Conservation (phyloP, 768 basidiomycete species). For the Mycena galericulata region DNA sequence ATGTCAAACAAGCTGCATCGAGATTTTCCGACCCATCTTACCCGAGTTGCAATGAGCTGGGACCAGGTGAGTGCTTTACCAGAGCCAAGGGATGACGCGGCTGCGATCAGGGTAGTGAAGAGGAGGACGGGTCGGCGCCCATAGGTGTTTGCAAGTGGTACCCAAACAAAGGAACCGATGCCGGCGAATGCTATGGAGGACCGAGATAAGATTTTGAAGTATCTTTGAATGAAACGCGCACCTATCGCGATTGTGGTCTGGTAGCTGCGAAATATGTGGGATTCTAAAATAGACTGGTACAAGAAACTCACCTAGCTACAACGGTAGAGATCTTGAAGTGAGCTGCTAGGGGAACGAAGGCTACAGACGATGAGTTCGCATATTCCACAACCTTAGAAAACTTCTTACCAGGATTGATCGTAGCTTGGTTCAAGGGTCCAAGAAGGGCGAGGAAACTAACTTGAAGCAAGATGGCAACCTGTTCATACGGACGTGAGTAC, state of each 20-base stretch:
- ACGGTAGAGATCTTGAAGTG: constrained; percentile 27
- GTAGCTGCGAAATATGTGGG: constrained; percentile 6
- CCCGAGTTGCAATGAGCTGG: constrained; percentile 33
- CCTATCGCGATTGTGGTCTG: constrained; percentile 27
- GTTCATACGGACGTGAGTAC: constrained; percentile 40
- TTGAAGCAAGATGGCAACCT: constrained; percentile 52
- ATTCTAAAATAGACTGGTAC: background rate
- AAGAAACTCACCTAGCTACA: constrained; percentile 21
- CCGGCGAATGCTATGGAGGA: constrained; percentile 29
- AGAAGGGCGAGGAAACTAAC: constrained; percentile 26
- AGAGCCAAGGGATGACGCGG: constrained; percentile 33
- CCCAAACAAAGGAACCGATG: constrained; percentile 37
- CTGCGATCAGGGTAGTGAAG: constrained; percentile 31
- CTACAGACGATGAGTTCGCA: background rate
- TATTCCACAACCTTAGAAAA: background rate
- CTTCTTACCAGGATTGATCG: constrained; percentile 18
- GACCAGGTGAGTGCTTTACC: constrained; percentile 30
- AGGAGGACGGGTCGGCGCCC: constrained; percentile 38
- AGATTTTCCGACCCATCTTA: background rate
- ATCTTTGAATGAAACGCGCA: background rate
- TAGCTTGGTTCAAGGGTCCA: constrained; percentile 26
- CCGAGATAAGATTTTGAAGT: background rate
- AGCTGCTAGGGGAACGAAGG: constrained; percentile 26
- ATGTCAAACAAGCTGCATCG: background rate
- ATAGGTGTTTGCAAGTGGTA: constrained; percentile 37